Percentiles rank a stretch among this genome's conserved stretches.
phyloP scores from a whole-genome alignment of 768 basidiomycete species.

The Cystofilobasidium capitatum region DNA sequence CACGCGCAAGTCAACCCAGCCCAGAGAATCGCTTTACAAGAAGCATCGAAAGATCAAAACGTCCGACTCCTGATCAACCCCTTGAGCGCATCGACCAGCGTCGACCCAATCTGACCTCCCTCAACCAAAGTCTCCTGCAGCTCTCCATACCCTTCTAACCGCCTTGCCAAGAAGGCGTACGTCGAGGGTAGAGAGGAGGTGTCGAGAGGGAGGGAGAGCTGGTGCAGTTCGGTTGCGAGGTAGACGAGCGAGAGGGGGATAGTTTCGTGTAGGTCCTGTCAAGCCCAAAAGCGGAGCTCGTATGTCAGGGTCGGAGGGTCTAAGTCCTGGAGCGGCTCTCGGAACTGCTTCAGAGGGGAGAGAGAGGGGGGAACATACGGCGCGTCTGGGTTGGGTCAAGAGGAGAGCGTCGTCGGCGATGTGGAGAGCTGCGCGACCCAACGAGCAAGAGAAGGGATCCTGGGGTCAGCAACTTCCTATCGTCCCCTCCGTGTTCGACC shows the following conservation, averaged over 20 bases:
- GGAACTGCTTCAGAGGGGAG: too few relatives aligned
- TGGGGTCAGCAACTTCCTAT: background rate
- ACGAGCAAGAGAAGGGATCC: background rate
- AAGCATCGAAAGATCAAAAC: background rate
- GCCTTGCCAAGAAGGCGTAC: background rate
- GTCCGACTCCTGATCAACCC: slow-evolving; percentile 1
- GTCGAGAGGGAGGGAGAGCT: slow-evolving; percentile 16
- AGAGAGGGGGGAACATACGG: background rate
- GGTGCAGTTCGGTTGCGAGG: slow-evolving; percentile 21
- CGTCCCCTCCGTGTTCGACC: background rate
- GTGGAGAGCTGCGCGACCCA: background rate
- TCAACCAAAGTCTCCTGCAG: background rate
- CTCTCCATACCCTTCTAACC: slow-evolving; percentile 11
- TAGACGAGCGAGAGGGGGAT: slow-evolving; percentile 21
- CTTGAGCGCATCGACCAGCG: background rate
- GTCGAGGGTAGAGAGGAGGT: slow-evolving; percentile 13
- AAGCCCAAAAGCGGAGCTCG: background rate
- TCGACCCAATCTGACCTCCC: background rate
- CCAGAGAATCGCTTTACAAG: too few relatives aligned
- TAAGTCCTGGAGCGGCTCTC: background rate
- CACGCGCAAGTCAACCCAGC: too few relatives aligned
- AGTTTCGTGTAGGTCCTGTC: slow-evolving; percentile 15
- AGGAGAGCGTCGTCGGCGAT: slow-evolving; percentile 23
- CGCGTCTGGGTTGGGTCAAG: slow-evolving; percentile 3
- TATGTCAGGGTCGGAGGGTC: background rate